Conservation (phyloP, 148 eudicot genomes). For the Spergularia marina region DNA sequence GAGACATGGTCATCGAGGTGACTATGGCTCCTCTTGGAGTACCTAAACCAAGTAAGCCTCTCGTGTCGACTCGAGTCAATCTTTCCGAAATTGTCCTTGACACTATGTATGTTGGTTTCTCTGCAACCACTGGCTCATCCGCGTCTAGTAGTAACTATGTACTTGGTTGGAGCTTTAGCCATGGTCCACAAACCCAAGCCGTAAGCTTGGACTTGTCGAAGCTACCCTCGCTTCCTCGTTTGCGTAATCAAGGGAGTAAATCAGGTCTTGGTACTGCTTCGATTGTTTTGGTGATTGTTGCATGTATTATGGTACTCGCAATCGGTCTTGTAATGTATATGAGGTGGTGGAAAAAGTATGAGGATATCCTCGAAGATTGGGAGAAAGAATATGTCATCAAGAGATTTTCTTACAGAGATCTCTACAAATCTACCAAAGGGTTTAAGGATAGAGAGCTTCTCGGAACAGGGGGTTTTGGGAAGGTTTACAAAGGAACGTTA, state of each 20-base stretch:
- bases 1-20: conserved; percentile 30
- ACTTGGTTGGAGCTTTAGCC: conserved; percentile 44
- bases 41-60: conserved; percentile 35
- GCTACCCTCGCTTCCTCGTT: conserved; percentile 44
- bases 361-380: conserved; percentile 53
- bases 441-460: conserved; percentile 41
- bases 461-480: conserved; percentile 43
- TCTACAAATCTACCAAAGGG: conserved; percentile 51
- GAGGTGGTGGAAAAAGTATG: conserved; percentile 42
- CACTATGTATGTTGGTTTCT: conserved; percentile 42
- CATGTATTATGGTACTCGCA: conserved; percentile 7
- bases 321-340: conserved; percentile 17
- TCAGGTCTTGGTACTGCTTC: not conserved
- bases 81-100: conserved; percentile 32
- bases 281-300: conserved; percentile 23
- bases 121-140: conserved; percentile 40
- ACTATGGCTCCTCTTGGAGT: conserved; percentile 37
- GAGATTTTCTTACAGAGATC: conserved; percentile 43
- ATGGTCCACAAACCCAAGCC: conserved; percentile 15
- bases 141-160: conserved; percentile 34
- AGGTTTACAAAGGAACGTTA: conserved; percentile 38
- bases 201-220: conserved; percentile 32
- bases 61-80: conserved; percentile 28
- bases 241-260: conserved; percentile 11
- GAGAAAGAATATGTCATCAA: conserved; percentile 47